phyloP scores from a whole-genome alignment of 1,139 yeast genomes.

The Geotrichum cucujoidarum region DNA sequence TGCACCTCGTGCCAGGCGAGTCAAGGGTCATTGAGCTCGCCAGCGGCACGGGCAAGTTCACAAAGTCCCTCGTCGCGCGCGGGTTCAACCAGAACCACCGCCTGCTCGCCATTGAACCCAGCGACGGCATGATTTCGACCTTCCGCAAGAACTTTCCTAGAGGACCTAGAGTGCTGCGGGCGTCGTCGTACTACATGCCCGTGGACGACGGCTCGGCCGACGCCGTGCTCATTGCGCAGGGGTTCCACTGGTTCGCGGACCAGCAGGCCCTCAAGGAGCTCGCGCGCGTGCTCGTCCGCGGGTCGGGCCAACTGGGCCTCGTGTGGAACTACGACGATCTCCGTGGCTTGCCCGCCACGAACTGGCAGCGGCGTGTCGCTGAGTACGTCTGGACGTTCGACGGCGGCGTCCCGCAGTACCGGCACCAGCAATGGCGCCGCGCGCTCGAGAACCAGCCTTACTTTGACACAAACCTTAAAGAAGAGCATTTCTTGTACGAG shows the following conservation, averaged over 20 bases:
- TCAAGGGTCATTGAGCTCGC: conserved; percentile 50
- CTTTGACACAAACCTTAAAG: conserved; percentile 38
- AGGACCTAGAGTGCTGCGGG: conserved; percentile 35
- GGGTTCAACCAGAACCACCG: conserved; percentile 23
- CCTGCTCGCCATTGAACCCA: conserved; percentile 53
- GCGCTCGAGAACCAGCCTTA: conserved; percentile 35
- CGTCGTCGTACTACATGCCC: conserved; percentile 1
- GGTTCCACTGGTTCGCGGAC: conserved; percentile 66
- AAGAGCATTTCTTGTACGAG: conserved; percentile 35
- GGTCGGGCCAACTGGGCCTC: conserved; percentile 48
- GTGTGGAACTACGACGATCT: conserved; percentile 59
- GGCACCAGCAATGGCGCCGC: conserved; percentile 48
- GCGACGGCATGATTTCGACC: conserved; percentile 53
- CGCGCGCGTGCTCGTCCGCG: conserved; percentile 48
- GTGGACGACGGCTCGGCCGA: conserved; percentile 41
- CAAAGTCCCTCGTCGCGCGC: conserved; percentile 40
- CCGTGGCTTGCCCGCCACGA: conserved; percentile 25
- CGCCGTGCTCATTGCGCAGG: conserved; percentile 57
- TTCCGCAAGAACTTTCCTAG: conserved; percentile 48
- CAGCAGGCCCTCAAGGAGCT: conserved; percentile 47
- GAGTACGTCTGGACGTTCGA: conserved; percentile 36
- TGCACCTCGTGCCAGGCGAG: conserved; percentile 32
- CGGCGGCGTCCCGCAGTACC: conserved; percentile 53
- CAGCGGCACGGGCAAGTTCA: conserved; percentile 65
- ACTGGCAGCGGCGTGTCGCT: conserved; percentile 37